Evolutionary conservation across 495 filamentous ascomycete genomes (phyloP), one percentile per base, ranked within the genome.

Genomic region (Aspergillus olivimuriae): DNA sequence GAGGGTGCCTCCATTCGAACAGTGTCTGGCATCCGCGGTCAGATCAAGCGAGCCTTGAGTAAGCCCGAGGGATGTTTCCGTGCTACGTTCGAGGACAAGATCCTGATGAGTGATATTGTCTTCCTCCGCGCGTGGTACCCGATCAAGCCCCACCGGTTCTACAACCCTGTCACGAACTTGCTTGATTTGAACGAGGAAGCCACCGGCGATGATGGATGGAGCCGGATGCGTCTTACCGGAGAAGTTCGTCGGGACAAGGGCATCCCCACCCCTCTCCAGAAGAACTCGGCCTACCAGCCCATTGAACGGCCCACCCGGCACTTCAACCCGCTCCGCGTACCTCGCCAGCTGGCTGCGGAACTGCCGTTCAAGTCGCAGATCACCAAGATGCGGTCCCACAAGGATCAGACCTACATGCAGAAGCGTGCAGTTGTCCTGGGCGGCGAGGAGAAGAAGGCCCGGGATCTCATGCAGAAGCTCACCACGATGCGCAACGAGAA

Each of bases 41-140:
- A 96, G 61, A 95, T 98, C 75, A 98, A 98, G 69, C 77, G 87
- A 19, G 90, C 91, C 0, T 70, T 96, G 2, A 77, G 79, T 60
- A 94, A 94, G 50, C 90, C 91, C 2, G 94, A 98, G 34, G 92
- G 92, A 11, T 83, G 87, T 68, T 95, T 91, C 75, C 80, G 92
- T 55, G 92, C 92, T 11, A 95, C 91, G 0, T 98, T 98, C 51
- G 92, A 98, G 62, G 92, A 98, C 69, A 98, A 97, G 70, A 84
- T 97, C 35, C 72, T 98, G 11, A 92, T 95, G 80, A 86, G 81
- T 60, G 92, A 98, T 55, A 91, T 98, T 51, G 86, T 95, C 34
- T 97, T 98, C 71, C 65, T 98, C 24, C 75, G 90, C 9, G 91
- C 94, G 2, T 98, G 92, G 92, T 96, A 94, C 65, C 88, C 92